phyloP scores from a whole-genome alignment of 495 filamentous ascomycete species.

The Penicillium riverlandense region DNA sequence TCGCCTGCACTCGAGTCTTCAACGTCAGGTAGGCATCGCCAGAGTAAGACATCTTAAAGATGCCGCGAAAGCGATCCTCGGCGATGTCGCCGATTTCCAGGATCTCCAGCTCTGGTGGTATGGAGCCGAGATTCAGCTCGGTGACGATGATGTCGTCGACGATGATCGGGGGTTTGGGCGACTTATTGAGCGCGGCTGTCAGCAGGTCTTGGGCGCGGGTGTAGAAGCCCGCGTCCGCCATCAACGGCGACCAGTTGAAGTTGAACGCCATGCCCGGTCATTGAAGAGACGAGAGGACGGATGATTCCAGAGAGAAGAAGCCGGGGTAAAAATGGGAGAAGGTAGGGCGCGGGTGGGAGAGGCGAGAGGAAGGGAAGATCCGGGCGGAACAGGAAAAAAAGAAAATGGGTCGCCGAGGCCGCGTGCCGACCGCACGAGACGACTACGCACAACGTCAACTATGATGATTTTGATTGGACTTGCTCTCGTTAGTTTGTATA shows the following conservation, averaged over 20 bases:
- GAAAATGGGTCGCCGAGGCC: conserved; percentile 6
- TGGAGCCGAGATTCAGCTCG: conserved; percentile 89
- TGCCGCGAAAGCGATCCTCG: conserved; percentile 93
- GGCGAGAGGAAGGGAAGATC: conserved; percentile 2
- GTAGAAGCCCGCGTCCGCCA: conserved; percentile 86
- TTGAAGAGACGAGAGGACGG: conserved; percentile 13
- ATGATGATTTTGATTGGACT: not conserved
- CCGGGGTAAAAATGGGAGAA: conserved; percentile 1
- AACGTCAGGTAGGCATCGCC: conserved; percentile 93
- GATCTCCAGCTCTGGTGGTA: conserved; percentile 90
- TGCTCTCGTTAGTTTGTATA: not conserved
- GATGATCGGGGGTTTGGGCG: conserved; percentile 96
- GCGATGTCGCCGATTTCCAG: conserved; percentile 94
- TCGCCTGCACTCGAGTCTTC: conserved; percentile 92
- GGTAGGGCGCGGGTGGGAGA: not conserved
- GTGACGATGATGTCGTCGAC: conserved; percentile 99
- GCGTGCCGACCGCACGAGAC: not conserved
- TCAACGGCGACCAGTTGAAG: conserved; percentile 99
- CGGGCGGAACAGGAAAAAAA: conserved; percentile 3
- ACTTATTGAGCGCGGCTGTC: conserved; percentile 93
- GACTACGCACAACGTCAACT: not conserved
- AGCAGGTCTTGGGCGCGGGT: conserved; percentile 87
- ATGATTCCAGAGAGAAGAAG: not conserved
- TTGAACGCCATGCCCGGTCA: conserved; percentile 84
- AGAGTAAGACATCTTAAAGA: conserved; percentile 97